Evolutionary conservation across 345 rosid species (phyloP), one percentile per base, ranked within the genome.

Genomic region (Bruguiera sexangula): DNA sequence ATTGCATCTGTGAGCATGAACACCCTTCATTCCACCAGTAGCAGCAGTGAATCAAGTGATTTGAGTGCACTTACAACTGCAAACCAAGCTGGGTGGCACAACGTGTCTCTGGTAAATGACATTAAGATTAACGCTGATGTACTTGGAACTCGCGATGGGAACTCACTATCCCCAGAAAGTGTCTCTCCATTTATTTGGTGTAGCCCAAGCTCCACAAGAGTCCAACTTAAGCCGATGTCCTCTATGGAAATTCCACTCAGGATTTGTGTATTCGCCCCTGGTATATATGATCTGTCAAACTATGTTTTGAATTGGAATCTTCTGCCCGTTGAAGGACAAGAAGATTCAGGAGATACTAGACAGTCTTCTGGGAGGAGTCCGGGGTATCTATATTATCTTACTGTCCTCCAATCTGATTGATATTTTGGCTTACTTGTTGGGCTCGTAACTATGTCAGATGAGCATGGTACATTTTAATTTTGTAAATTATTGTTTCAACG

Each of bases 161-260:
- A 80, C 36, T 61, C 85, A 26, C 31, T 72, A 31, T 76, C 86
- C 24, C 74, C 80, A 27, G 91, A 85, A 73, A 85, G 87, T 52
- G 86, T 81, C 48, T 78, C 86, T 50, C 89, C 95, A 1, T 87
- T 86, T 78, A 75, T 87, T 53, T 95, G 98, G 99, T 85, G 88
- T 54, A 96, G 90, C 51, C 79, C 96, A 59, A 89, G 93, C 74
- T 83, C 85, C 30, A 89, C 90, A 61, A 86, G 75, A 64, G 75
- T 85, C 67, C 75, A 37, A 68, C 75, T 89, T 57, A 82, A 79
- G 74, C 91, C 99, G 18, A 51, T 73, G 70, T 90, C 97, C 21
- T 75, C 85, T 11, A 50, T 66, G 0, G 85, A 82, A 79, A 76
- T 90, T 74, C 87, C 90, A 22, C 87, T 92, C 75, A 85, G 83